Base-by-base conservation (phyloP, 176 grass and related monocot genomes). In the Oryza meridionalis region DNA sequence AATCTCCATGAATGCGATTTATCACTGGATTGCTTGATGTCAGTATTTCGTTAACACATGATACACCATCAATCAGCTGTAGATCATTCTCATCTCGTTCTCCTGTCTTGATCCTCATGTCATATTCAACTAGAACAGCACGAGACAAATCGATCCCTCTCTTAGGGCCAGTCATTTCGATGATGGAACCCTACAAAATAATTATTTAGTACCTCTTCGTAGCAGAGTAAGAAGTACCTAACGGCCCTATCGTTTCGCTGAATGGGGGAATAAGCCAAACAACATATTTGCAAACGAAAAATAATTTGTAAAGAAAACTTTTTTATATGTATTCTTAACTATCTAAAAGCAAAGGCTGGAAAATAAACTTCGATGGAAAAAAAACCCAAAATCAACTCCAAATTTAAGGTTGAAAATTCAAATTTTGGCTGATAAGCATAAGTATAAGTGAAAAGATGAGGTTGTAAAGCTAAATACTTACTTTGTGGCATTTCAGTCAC, bases 161-260 rank as follows among this genome's bases (percentile, higher is more conserved):
- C 74, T 77, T 85, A 62, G 66, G 74, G 1, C 82, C 65, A 84
- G 65, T 5, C 49, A 77, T 77, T 51, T 63, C 14, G 21, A 77
- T 77, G 53, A 77, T 32, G 24, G 81, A 84, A 38, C 61, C 81
- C 81, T 75, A 40, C 61, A 84, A 51, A 84, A 35, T 35, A 75
- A 61, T n/a, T 51, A 51, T 37, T 65, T 59, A 81, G 78, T 26
- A 55, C 29, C 12, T 37, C 44, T 77, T 26, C 47, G 1, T 55
- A 32, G 53, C 33, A 51, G 37, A 42, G 7, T 72, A 70, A 51
- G 76, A 78, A 78, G 27, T 5, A 66, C n/a, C 29, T 31, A 31
- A 31, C 2, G 29, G 29, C 29, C 29, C 29, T 31, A 31, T 31
- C 29, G 29, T 31, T 31, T 31, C 29, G 29, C 29, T 31, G 29